Conservation (phyloP, 345 rosid genomes). For the Turnera subulata region DNA sequence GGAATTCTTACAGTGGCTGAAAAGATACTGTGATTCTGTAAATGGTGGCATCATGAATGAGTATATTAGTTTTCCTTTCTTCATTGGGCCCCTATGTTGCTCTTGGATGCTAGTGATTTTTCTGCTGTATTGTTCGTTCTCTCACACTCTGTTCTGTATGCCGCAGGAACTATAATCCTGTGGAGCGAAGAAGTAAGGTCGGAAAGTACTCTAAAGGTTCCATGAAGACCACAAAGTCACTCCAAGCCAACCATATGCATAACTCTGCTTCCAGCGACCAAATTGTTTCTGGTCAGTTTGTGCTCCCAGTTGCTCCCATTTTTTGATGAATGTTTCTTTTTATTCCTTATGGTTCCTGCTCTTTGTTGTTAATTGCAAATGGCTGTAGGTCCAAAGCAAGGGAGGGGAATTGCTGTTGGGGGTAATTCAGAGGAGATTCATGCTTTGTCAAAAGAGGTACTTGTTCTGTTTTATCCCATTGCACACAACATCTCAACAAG, state of each 20-base stretch:
- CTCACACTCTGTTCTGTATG: slow-evolving; percentile 2
- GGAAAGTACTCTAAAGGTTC: slow-evolving; percentile 65
- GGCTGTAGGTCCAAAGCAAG: slow-evolving; percentile 54
- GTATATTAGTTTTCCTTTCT: slow-evolving; percentile 32
- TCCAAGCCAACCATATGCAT: slow-evolving; percentile 62
- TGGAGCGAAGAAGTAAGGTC: slow-evolving; percentile 74
- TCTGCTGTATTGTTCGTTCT: neutral
- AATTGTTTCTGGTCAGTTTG: slow-evolving; percentile 33
- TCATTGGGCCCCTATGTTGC: neutral
- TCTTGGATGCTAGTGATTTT: neutral
- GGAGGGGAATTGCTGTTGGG: slow-evolving; percentile 32
- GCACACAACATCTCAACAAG: neutral
- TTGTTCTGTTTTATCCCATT: neutral
- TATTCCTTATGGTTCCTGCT: neutral
- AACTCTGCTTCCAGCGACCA: slow-evolving; percentile 33
- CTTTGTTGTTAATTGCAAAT: slow-evolving; percentile 7
- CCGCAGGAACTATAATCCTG: slow-evolving; percentile 81
- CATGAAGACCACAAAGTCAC: slow-evolving; percentile 62
- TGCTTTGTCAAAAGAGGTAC: slow-evolving; percentile 84
- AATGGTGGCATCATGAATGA: slow-evolving; percentile 97
- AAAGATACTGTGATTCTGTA: slow-evolving; percentile 88
- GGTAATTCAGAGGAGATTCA: slow-evolving; percentile 45
- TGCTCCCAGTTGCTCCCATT: neutral
- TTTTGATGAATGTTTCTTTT: slow-evolving; percentile 1
- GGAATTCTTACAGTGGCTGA: slow-evolving; percentile 97